Base-by-base conservation (phyloP, 1,284 basidiomycete species). In the Moesziomyces globuligerus region DNA sequence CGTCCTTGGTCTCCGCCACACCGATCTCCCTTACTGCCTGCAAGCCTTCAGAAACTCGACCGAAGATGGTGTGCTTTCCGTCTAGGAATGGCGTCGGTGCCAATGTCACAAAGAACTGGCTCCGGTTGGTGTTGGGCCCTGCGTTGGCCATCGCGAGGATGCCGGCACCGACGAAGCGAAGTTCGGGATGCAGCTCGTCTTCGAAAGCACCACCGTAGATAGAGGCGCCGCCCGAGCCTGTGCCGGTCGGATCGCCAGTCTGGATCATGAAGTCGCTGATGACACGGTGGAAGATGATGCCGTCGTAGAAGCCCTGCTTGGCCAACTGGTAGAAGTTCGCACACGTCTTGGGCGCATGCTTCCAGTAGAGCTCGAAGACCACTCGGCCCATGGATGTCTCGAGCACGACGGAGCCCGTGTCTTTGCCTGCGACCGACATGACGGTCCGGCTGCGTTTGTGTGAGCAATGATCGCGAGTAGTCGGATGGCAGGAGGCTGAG, bases 191-290 rank as follows among this genome's bases (percentile, higher is more conserved):
- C 81, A 98, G 93, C 84, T 98, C 96, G 83, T 98, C 96, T 81
- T 95, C 95, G 78, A 98, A 98, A 40, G 93, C 37, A 8, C 75
- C 78, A 4, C 78, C 80, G 49, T 79, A 79, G 54, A 81, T 80
- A 61, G 69, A 81, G 46, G 65, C 72, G n/a, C 96, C 96, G n/a
- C 96, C 96, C 0, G 94, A 97, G 2, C 96, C 96, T 83, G 98
- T 94, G 8, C 93, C 95, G 3, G 96, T 85, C 0, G 96, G 96
- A 80, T 99, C 95, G 39, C 96, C 95, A 2, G 94, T 96, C 86
- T 98, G 95, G 52, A 98, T 90, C 95, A 98, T 98, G 81, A 99
- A 98, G 85, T 98, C 98, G 73, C 92, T 89, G 81, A 99, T 98
- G 70, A 98, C 91, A 60, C 96, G 91, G 83, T 99, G 96, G 86